A percentile compares a stretch with the other conserved stretches of the same genome.
phyloP scores from a whole-genome alignment of 768 basidiomycete genomes.

The Strobilomyces confusus region DNA sequence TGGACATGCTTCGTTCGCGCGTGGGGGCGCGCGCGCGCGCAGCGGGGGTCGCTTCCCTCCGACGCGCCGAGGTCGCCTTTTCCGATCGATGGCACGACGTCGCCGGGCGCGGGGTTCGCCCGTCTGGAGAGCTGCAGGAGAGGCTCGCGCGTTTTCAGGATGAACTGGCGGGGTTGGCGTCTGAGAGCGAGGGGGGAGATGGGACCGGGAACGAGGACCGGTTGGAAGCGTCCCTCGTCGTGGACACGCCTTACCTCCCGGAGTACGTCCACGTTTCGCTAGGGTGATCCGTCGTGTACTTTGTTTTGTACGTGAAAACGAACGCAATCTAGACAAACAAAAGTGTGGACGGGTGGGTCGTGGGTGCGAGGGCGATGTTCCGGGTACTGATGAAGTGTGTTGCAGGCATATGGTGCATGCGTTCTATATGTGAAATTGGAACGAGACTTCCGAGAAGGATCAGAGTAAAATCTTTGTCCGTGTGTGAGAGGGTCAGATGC shows the following conservation, averaged over 20 bases:
- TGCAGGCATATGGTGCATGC: neutral
- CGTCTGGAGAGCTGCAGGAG: neutral
- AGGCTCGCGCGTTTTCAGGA: neutral
- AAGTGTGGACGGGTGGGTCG: no score
- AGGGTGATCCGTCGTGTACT: neutral
- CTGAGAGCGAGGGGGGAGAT: neutral
- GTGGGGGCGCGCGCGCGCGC: constrained; percentile 2
- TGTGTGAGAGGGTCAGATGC: neutral
- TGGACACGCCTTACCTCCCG: constrained; percentile 8
- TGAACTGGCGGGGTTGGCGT: neutral
- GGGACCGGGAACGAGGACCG: neutral
- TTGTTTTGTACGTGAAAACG: constrained; percentile 3
- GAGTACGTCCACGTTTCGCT: constrained; percentile 7
- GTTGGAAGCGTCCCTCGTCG: constrained; percentile 8
- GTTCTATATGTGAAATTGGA: neutral
- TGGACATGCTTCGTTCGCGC: constrained; percentile 4
- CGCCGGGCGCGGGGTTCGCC: neutral
- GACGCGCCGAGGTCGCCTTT: constrained; percentile 5
- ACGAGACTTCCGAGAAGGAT: neutral
- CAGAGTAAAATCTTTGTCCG: neutral
- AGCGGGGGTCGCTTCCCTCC: constrained; percentile 5
- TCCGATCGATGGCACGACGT: constrained; percentile 14
- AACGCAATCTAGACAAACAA: constrained; percentile 12
- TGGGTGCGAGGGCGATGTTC: no score
- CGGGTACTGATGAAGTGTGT: neutral